Conservation (phyloP, 163 green algal species). For the Prototheca cutis region DNA sequence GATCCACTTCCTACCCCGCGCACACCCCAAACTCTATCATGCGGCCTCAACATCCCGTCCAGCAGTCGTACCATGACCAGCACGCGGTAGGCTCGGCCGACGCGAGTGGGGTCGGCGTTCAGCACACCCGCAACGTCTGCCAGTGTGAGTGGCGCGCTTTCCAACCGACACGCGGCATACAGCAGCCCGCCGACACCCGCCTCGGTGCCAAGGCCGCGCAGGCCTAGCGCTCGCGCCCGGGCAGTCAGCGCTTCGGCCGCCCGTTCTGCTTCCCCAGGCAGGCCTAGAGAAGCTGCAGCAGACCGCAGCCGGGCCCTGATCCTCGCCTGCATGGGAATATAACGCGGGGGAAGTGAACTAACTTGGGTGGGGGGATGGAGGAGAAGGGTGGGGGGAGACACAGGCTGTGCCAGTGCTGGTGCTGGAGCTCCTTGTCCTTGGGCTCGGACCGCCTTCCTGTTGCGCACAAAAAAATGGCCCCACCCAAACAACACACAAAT, state of each 20-base stretch:
- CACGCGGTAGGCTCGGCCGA: not conserved
- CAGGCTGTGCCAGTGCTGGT: too few relatives aligned
- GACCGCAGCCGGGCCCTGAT: not conserved
- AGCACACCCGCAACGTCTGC: not conserved
- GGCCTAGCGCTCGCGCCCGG: not conserved
- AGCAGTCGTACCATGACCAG: not conserved
- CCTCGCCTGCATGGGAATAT: not conserved
- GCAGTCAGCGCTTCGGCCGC: not conserved
- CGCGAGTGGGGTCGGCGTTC: not conserved
- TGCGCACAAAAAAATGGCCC: too few relatives aligned
- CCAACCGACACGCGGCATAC: not conserved
- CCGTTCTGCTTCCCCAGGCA: not conserved
- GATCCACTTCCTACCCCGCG: too few relatives aligned
- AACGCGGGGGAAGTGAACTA: too few relatives aligned
- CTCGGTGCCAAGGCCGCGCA: not conserved
- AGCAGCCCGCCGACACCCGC: not conserved
- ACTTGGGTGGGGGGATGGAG: too few relatives aligned
- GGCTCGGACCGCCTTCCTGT: too few relatives aligned
- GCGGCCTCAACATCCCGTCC: not conserved
- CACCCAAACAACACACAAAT: too few relatives aligned
- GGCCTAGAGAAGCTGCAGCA: not conserved
- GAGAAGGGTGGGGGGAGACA: too few relatives aligned
- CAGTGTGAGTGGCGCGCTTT: not conserved
- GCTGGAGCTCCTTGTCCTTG: too few relatives aligned
- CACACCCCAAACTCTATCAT: too few relatives aligned